Evolutionary conservation across 179 eudicot genomes (phyloP).

Genomic region (Drosera spatulata): DNA sequence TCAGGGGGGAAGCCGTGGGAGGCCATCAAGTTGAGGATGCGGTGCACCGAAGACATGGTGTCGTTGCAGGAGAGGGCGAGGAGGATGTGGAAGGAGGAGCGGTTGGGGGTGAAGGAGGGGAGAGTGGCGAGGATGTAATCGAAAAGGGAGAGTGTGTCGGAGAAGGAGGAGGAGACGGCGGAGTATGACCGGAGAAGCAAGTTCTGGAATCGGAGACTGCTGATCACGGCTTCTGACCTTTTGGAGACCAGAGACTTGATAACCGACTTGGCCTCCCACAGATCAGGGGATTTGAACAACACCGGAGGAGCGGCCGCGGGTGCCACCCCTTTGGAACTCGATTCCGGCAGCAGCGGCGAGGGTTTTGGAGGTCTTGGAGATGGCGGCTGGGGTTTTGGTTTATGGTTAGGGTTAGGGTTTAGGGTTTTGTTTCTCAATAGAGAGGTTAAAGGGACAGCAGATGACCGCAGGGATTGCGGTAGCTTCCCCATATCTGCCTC

Average conservation of each 20-base stretch:
- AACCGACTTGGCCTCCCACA: slow-evolving; percentile 57
- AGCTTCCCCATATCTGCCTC: slow-evolving; percentile 63
- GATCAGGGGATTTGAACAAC: slow-evolving; percentile 36
- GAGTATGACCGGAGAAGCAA: slow-evolving; percentile 51
- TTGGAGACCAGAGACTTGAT: slow-evolving; percentile 38
- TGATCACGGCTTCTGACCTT: slow-evolving; percentile 11
- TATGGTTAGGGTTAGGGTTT: background rate
- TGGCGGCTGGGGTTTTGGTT: slow-evolving; percentile 10
- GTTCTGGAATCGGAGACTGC: slow-evolving; percentile 29
- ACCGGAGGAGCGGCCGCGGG: too few relatives aligned
- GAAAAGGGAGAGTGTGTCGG: slow-evolving; percentile 45
- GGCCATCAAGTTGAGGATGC: slow-evolving; percentile 35
- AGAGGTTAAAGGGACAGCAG: slow-evolving; percentile 13
- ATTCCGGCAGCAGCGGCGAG: slow-evolving; percentile 3
- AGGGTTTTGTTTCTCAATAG: slow-evolving; percentile 16
- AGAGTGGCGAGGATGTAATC: slow-evolving; percentile 38
- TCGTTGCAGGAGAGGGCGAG: slow-evolving; percentile 30
- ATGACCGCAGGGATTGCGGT: slow-evolving; percentile 30
- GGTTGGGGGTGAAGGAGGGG: slow-evolving; percentile 52
- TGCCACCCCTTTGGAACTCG: too few relatives aligned
- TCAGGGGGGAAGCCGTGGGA: slow-evolving; percentile 41
- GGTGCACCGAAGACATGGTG: slow-evolving; percentile 20
- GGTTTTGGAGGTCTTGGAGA: slow-evolving; percentile 11
- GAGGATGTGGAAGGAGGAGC: slow-evolving; percentile 47
- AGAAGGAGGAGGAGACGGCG: slow-evolving; percentile 24